Conservation (phyloP, 2,329 filamentous ascomycete genomes). For the Colletotrichum caudatum region DNA sequence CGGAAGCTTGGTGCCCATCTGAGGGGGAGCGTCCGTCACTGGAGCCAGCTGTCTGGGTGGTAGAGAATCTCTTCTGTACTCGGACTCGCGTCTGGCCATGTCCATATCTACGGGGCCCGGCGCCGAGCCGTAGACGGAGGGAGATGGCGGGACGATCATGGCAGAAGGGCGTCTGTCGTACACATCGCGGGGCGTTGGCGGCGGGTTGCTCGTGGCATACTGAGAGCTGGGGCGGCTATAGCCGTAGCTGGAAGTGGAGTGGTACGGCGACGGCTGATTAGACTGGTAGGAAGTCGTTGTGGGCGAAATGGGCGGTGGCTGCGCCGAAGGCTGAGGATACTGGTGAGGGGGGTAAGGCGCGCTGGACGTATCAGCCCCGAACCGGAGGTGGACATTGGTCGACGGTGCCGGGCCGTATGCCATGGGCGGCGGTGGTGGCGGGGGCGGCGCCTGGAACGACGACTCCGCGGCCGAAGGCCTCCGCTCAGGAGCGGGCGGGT, state of each 20-base stretch:
- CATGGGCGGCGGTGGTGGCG: slow-evolving; percentile 50
- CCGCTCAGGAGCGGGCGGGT: slow-evolving; percentile 53
- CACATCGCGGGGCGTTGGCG: slow-evolving; percentile 49
- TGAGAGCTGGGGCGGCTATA: slow-evolving; percentile 49
- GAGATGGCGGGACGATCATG: slow-evolving; percentile 54
- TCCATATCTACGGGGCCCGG: slow-evolving; percentile 21
- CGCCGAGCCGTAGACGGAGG: slow-evolving; percentile 46
- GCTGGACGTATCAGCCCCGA: slow-evolving; percentile 52
- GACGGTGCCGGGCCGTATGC: slow-evolving; percentile 48
- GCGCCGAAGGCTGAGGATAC: slow-evolving; percentile 47
- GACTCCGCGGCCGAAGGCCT: slow-evolving; percentile 63
- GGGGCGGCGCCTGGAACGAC: slow-evolving; percentile 54
- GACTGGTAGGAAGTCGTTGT: slow-evolving; percentile 50
- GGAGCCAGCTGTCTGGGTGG: slow-evolving; percentile 46
- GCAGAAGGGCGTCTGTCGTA: slow-evolving; percentile 56
- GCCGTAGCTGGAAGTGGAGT: slow-evolving; percentile 55
- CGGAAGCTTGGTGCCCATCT: slow-evolving; percentile 16
- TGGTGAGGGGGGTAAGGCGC: slow-evolving; percentile 54
- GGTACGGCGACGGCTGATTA: slow-evolving; percentile 56
- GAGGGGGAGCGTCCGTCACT: slow-evolving; percentile 53
- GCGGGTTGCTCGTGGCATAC: slow-evolving; percentile 48
- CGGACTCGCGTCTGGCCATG: slow-evolving; percentile 18
- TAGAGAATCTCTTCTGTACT: slow-evolving; percentile 45
- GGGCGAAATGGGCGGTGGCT: slow-evolving; percentile 51
- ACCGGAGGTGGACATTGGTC: slow-evolving; percentile 50